Percentiles rank a stretch among this genome's conserved stretches.
phyloP scores from a whole-genome alignment of 2,329 filamentous ascomycete genomes.

The Fusarium sp. region DNA sequence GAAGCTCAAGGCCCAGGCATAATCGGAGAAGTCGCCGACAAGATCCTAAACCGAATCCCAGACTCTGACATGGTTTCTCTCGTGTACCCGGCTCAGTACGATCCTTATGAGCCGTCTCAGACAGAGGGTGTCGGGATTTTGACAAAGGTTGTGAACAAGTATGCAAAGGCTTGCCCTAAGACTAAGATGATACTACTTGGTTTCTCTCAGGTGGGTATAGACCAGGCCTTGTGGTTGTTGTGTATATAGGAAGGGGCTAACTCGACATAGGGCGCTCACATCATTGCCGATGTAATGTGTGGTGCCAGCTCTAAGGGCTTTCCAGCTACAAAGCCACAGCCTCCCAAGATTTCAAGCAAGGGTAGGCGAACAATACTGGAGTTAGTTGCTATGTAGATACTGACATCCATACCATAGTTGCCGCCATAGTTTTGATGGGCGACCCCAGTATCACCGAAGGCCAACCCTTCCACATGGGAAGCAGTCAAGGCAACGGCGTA shows the following conservation, averaged over 20 bases:
- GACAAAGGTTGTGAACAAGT: constrained; percentile 13
- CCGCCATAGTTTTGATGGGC: constrained; percentile 39
- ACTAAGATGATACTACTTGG: constrained; percentile 42
- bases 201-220: constrained; percentile 32
- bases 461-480: constrained; percentile 35
- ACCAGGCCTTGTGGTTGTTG: rapidly evolving
- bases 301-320: constrained; percentile 39
- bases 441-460: constrained; percentile 39
- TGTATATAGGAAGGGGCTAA: not conserved
- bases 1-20: constrained; percentile 37
- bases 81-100: constrained; percentile 31
- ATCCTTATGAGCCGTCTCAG: constrained; percentile 36
- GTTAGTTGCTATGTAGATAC: too few species aligned
- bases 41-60: constrained; percentile 16
- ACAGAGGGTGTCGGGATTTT: constrained; percentile 30
- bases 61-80: constrained; percentile 25
- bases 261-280: constrained; percentile 34
- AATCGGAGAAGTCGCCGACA: constrained; percentile 35
- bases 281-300: constrained; percentile 39
- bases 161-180: constrained; percentile 24
- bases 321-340: constrained; percentile 27
- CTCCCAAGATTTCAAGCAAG: constrained; percentile 1
- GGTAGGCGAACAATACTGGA: too few species aligned
- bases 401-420: constrained; percentile 18
- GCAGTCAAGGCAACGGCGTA: constrained; percentile 33